Conservation (phyloP, 2,329 filamentous ascomycete species). For the Aureobasidium vineae region DNA sequence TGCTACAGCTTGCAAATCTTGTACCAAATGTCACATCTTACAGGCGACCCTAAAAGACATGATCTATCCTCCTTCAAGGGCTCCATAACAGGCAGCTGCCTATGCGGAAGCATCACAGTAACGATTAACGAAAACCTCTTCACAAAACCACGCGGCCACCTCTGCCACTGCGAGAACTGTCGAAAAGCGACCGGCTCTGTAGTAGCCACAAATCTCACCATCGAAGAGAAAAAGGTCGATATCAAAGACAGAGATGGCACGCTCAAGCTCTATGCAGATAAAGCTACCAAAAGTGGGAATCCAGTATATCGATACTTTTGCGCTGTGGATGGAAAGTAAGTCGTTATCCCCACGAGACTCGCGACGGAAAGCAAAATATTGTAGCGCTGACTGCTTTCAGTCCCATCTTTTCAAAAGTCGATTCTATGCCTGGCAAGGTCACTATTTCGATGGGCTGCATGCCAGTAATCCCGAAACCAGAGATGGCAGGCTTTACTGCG, state of each 20-base stretch:
- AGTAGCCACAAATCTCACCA: conserved; percentile 43
- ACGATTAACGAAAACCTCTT: conserved; percentile 51
- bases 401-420: conserved; percentile 45
- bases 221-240: conserved; percentile 48
- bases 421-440: conserved; percentile 41
- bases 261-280: conserved; percentile 48
- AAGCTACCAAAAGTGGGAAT: conserved; percentile 49
- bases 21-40: conserved; percentile 36
- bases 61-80: conserved; percentile 37
- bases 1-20: not conserved
- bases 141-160: conserved; percentile 45
- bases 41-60: conserved; percentile 45
- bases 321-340: conserved; percentile 47
- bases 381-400: conserved; percentile 33
- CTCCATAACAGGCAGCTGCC: conserved; percentile 44
- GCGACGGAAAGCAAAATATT: no score
- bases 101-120: conserved; percentile 51
- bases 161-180: conserved; percentile 55
- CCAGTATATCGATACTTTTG: conserved; percentile 50
- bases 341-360: conserved; percentile 13
- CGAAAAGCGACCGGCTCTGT: conserved; percentile 51
- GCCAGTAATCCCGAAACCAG: conserved; percentile 48
- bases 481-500: conserved; percentile 47
- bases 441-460: conserved; percentile 54
- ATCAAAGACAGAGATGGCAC: conserved; percentile 48